Evolutionary conservation across 371 early-diverging fungal genomes (phyloP), one percentile per base, ranked within the genome.

Genomic region (Funneliformis caledonium): DNA sequence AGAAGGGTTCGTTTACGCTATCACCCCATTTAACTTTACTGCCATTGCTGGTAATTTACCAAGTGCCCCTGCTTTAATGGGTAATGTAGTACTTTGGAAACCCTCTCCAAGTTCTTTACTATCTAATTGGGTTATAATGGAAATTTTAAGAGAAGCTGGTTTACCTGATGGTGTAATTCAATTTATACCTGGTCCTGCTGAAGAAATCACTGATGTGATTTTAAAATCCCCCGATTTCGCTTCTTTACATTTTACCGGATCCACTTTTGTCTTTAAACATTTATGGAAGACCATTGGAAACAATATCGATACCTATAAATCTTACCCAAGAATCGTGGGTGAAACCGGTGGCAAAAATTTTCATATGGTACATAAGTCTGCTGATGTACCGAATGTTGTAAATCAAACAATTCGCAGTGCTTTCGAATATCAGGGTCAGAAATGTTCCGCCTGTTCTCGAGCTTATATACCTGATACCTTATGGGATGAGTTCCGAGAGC

Each of bases 281-380:
- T 88, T 99, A 85, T 98, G 98, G 98, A 89, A 92, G 86, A 89
- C 94, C 82, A 96, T 98, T 83, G 96, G 93, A 77, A 88, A 92
- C 84, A 97, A 97, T 89, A 91, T 98, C 72, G 93, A 97, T 80
- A 88, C 82, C 67, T 98, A 98, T 91, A 90, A 90, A 85, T 91
- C 92, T 75, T 99, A 97, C 85, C 99, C 99, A 69, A 95, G 99
- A 85, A 94, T 98, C 72, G 98, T 98, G 45, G 99, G 98, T 83
- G 99, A 98, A 86, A 98, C 98, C 59, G 98, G 98, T 84, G 98
- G 98, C 80, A 99, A 99, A 92, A 99, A 98, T 92, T 97, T 96
- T 92, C 99, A 99, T 83, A 87, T 99, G 81, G 82, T 98, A 67
- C 98, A 98, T 86, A 83, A 88, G 85, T 81, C 87, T 84, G 96